phyloP scores from a whole-genome alignment of 192 early-diverging fungal genomes.

The Anaeromyces robustus region DNA sequence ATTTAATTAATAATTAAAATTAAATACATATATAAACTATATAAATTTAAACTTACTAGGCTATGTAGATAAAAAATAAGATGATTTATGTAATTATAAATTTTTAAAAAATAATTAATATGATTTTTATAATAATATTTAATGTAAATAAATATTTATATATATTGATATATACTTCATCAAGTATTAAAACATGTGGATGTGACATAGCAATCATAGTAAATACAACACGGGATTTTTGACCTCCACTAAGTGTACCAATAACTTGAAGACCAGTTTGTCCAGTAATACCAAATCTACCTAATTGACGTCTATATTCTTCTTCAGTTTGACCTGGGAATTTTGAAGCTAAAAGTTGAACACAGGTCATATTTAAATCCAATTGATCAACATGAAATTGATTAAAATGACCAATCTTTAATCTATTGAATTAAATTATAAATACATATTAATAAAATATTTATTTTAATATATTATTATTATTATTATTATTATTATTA shows the following conservation, averaged over 20 bases:
- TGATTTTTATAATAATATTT: too few relatives aligned
- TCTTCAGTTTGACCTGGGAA: slow-evolving; percentile 88
- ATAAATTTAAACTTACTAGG: not conserved
- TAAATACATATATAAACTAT: too few relatives aligned
- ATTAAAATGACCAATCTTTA: slow-evolving; percentile 86
- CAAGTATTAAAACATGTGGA: slow-evolving; percentile 31
- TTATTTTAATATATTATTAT: too few relatives aligned
- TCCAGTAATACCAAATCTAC: slow-evolving; percentile 89
- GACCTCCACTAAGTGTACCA: slow-evolving; percentile 88
- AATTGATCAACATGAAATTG: slow-evolving; percentile 98
- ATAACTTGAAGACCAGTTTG: slow-evolving; percentile 90
- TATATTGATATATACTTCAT: slow-evolving; percentile 68
- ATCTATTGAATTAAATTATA: too few relatives aligned
- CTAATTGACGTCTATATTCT: slow-evolving; percentile 87
- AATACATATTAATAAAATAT: too few relatives aligned
- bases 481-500: too few relatives aligned
- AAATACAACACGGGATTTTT: slow-evolving; percentile 70
- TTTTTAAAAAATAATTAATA: too few relatives aligned
- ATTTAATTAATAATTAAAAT: too few relatives aligned
- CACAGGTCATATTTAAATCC: slow-evolving; percentile 65
- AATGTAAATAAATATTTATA: too few relatives aligned
- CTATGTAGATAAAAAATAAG: slow-evolving; percentile 6
- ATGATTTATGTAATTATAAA: slow-evolving; percentile 6
- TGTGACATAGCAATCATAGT: slow-evolving; percentile 28
- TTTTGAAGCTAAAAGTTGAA: slow-evolving; percentile 72